Evolutionary conservation across 495 filamentous ascomycete species (phyloP), one percentile per base, ranked within the genome.

Genomic region (Penicillium nucicola): DNA sequence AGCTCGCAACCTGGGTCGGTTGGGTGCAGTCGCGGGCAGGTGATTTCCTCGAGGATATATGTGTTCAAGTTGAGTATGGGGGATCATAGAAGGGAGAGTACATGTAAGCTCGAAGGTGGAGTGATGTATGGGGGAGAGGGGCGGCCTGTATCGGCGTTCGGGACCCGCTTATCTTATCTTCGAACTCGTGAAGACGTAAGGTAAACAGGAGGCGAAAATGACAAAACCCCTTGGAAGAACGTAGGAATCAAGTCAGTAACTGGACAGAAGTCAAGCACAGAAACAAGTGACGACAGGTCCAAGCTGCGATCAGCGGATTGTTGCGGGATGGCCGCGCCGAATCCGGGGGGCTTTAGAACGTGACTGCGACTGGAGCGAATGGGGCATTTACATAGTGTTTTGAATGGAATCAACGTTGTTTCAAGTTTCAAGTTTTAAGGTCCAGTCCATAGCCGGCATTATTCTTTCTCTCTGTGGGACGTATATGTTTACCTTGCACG

Each of bases 91-190:
- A 14, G 44, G 42, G 15, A 47, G 31, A 35, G 17, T 22, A 5
- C 5, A 22, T 3, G 20, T 28, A 28, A 28, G 25, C 25, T 28
- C 25, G 25, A 28, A 42, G 48, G 44, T 48, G 42, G 43, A 51
- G 43, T 40, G 45, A 40, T 48, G 25, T 25, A 54, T 48, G 52
- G 28, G 48, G 45, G 49, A 28, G 61, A 49, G 28, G 48, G 45
- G 49, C 37, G 61, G 35, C 50, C 61, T 48, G 44, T 62, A 55
- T 62, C 59, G 58, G 58, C 55, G 50, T 50, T 64, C 57, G 61
- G 61, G 43, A 47, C 40, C 22, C 47, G 45, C 59, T 60, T 56
- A 61, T 50, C 44, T 62, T 65, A 64, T 64, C 33, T 37, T 37
- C 32, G 33, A 46, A 46, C 58, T 45, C 11, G 51, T 41, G 28